These are phyloP conservation scores for Kwoniella botswanensis DNA, from an alignment of 768 basidiomycete species.

Conservation along the genomic window DNA sequence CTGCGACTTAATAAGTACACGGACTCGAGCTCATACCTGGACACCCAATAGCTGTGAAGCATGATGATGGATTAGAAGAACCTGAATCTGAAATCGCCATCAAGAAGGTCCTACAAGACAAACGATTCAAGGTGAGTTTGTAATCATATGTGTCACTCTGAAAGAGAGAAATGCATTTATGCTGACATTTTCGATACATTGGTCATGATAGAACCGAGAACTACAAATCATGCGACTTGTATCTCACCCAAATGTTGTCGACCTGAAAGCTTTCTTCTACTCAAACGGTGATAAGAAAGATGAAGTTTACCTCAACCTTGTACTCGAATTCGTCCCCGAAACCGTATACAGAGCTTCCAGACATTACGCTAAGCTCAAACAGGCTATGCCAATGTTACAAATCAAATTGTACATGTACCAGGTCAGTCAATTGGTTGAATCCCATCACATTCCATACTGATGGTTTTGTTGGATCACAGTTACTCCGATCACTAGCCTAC, in stretches of 20 bases:
- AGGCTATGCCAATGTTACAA: slow-evolving; percentile 99
- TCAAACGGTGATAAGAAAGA: slow-evolving; percentile 99
- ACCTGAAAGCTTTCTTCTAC: slow-evolving; percentile 97
- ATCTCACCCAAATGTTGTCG: slow-evolving; percentile 95
- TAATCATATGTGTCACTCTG: not conserved
- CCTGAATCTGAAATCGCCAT: slow-evolving; percentile 81
- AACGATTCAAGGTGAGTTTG: slow-evolving; percentile 94
- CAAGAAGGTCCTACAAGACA: slow-evolving; percentile 99
- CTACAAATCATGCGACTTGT: slow-evolving; percentile 98
- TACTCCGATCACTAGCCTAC: slow-evolving; percentile 96
- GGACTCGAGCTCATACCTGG: too few relatives aligned
- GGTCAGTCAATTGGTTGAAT: slow-evolving; percentile 31
- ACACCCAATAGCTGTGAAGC: slow-evolving; percentile 32
- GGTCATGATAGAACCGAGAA: slow-evolving; percentile 81
- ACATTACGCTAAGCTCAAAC: slow-evolving; percentile 99
- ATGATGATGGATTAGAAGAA: slow-evolving; percentile 45
- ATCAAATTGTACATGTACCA: slow-evolving; percentile 99
- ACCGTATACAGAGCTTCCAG: slow-evolving; percentile 98
- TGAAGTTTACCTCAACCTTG: slow-evolving; percentile 99
- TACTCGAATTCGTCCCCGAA: slow-evolving; percentile 98
- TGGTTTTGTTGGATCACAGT: slow-evolving; percentile 62
- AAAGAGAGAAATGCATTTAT: not conserved
- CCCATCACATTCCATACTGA: not conserved
- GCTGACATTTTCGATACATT: slow-evolving; percentile 17
- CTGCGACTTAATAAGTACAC: too few relatives aligned